phyloP scores from a whole-genome alignment of 2,329 filamentous ascomycete genomes.

The Zopfia rhizophila region DNA sequence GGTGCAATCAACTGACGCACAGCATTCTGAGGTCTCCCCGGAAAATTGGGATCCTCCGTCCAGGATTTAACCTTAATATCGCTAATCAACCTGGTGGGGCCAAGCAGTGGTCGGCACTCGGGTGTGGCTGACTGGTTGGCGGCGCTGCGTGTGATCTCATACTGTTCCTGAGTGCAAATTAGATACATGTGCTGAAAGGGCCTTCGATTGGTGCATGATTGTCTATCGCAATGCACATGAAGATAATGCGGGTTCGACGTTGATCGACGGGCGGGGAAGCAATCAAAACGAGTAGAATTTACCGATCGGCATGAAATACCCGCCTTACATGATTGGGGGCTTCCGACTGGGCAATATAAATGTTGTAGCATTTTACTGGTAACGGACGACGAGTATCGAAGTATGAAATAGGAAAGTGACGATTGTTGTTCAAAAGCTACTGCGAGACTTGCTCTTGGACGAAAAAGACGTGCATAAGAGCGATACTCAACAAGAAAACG shows the following conservation, averaged over 20 bases:
- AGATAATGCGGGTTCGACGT: neutral
- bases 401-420: no score
- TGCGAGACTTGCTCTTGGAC: no score
- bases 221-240: neutral
- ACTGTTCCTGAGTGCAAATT: neutral
- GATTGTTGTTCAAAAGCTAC: no score
- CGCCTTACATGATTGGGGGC: neutral
- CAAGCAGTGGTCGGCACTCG: neutral
- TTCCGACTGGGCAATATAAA: neutral
- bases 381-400: no score
- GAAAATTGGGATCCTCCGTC: neutral
- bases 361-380: no score
- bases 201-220: neutral
- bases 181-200: neutral
- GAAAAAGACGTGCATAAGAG: no score
- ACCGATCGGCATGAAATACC: neutral
- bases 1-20: slow-evolving; percentile 1
- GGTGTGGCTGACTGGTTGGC: neutral
- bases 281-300: no score
- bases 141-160: neutral
- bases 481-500: no score
- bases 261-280: neutral
- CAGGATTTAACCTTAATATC: neutral
- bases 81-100: neutral
- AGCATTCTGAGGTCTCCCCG: neutral